A percentile compares a stretch with the other conserved stretches of the same genome.
Conservation (phyloP, 2,329 filamentous ascomycete genomes). For the Botryotinia convoluta region DNA sequence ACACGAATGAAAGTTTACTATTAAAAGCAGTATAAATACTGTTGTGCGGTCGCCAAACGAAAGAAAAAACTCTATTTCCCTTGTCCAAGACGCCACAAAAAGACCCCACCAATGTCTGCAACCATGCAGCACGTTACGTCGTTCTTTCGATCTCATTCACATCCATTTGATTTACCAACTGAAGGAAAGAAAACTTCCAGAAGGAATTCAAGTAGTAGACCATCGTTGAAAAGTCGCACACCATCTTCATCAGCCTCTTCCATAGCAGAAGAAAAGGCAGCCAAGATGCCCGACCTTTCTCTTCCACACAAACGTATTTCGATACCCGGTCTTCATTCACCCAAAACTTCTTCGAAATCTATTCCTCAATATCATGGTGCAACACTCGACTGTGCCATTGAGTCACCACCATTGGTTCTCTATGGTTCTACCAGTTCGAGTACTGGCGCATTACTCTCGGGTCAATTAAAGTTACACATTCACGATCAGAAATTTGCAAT, state of each 20-base stretch:
- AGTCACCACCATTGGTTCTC: constrained; percentile 59
- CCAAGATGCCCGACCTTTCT: constrained; percentile 30
- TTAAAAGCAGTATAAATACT: neutral
- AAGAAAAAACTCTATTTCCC: constrained; percentile 6
- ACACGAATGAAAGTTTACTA: neutral
- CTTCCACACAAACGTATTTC: constrained; percentile 33
- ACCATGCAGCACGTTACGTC: constrained; percentile 20
- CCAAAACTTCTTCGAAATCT: constrained; percentile 31
- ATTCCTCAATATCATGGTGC: constrained; percentile 29
- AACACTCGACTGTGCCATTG: constrained; percentile 51
- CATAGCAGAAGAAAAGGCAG: constrained; percentile 11
- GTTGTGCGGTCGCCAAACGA: neutral
- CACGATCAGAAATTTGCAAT: constrained; percentile 65
- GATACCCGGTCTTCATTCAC: constrained; percentile 27
- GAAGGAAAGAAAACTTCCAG: constrained; percentile 13
- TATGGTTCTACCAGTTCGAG: constrained; percentile 73
- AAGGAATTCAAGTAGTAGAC: constrained; percentile 5
- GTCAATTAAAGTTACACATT: constrained; percentile 73
- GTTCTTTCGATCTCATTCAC: constrained; percentile 17
- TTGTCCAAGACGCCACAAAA: neutral
- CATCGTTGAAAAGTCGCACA: constrained; percentile 13
- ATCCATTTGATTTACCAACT: constrained; percentile 7
- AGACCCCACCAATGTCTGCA: constrained; percentile 15
- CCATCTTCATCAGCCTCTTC: constrained; percentile 23
- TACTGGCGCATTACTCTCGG: constrained; percentile 80